Evolutionary conservation across 345 rosid species (phyloP), one percentile per base, ranked within the genome.

Genomic region (Diplotaxis tenuifolia): DNA sequence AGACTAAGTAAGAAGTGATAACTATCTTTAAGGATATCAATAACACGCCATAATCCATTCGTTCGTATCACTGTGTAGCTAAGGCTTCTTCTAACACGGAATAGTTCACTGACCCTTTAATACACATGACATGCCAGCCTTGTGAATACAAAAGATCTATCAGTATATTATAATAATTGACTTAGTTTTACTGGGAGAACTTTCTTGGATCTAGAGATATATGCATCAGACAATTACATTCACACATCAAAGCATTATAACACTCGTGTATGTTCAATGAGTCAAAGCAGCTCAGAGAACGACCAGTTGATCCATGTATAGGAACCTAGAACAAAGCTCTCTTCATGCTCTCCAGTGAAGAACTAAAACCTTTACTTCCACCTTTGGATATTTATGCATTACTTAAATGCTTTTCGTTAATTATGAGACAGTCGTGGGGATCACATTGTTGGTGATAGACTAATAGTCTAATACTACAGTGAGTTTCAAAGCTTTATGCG

Each of bases 1-100:
- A 67, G 89, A 86, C 69, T 85, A 72, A 80, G 53, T 70, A 29
- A 40, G 60, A 69, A 36, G 65, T 53, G 58, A 62, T 42, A 56
- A 56, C 61, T 54, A 11, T 65, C 64, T 60, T n/a, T 23, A 49
- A 29, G 73, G 27, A 71, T 77, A 65, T 56, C 56, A 7, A 14
- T 55, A 62, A 70, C 67, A 50, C 36, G 32, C 56, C 72, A 47
- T 70, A 76, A 76, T 66, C 40, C 27, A 62, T 20, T 65, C 47
- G 62, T 27, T 71, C 55, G 38, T 25, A 50, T 40, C 73, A 71
- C 76, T 77, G 77, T 77, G 60, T 77, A 77, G 80, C 58, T 38
- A 56, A 66, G 68, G 56, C 31, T 32, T 49, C 47, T 49, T 57
- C 18, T 27, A 52, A 71, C 49, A 60, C 21, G 52, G n/a, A 77